Evolutionary conservation across 805 yeast species (phyloP).

Genomic region (Kodamaea restingae): DNA sequence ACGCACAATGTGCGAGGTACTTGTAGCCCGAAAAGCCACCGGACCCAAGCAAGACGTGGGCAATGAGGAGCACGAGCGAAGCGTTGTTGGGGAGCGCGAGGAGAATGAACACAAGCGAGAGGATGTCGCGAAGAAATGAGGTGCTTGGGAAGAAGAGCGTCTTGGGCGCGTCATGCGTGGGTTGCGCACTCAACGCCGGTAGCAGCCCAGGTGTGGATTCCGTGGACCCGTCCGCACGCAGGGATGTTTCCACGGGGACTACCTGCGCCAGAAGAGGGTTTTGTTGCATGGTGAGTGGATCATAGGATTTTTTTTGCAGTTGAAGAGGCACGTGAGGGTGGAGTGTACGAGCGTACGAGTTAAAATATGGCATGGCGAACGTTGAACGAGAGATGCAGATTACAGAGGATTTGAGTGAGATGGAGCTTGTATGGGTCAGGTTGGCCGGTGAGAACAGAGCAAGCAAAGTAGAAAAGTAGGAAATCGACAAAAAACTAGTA

Average conservation of each 20-base stretch:
- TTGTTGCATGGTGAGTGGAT: constrained; percentile 5
- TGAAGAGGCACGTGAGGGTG: neutral
- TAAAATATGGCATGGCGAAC: no score
- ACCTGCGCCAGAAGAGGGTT: constrained; percentile 1
- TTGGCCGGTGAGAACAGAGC: no score
- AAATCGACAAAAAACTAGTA: no score
- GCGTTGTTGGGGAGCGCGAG: constrained; percentile 13
- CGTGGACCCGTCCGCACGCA: no score
- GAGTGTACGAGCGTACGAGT: neutral
- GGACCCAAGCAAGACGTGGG: constrained; percentile 12
- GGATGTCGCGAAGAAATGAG: constrained; percentile 12
- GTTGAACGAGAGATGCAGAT: no score
- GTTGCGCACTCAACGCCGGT: neutral
- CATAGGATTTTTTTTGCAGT: constrained; percentile 5
- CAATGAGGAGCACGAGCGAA: constrained; percentile 10
- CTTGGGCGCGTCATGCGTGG: neutral
- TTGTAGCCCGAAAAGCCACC: constrained; percentile 14
- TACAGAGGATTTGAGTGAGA: no score
- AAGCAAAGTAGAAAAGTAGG: no score
- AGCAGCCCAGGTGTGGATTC: neutral
- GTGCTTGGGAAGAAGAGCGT: constrained; percentile 6
- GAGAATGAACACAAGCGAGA: constrained; percentile 13
- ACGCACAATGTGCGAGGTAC: constrained; percentile 9
- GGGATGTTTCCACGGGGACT: neutral
- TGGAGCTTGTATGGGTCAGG: no score